Evolutionary conservation across 345 rosid genomes (phyloP).

Genomic region (Cardamine occulta): DNA sequence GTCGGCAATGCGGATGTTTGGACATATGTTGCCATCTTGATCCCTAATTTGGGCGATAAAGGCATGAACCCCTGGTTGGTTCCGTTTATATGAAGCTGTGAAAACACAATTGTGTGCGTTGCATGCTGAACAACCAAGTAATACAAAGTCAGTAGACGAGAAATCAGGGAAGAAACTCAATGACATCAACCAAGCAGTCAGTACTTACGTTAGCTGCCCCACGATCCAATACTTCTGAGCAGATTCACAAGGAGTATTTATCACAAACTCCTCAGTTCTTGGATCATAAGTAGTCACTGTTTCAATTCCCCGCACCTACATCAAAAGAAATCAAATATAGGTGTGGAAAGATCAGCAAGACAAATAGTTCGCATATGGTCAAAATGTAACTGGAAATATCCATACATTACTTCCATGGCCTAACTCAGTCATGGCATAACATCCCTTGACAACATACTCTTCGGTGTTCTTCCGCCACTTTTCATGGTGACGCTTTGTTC

Average conservation of each 20-base stretch:
- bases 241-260: slow-evolving; percentile 90
- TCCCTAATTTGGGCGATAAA: slow-evolving; percentile 86
- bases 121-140: slow-evolving; percentile 68
- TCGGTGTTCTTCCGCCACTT: slow-evolving; percentile 85
- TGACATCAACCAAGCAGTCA: slow-evolving; percentile 1
- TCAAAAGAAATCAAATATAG: background rate
- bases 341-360: background rate
- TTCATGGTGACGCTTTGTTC: slow-evolving; percentile 85
- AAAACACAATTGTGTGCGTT: slow-evolving; percentile 87
- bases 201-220: slow-evolving; percentile 81
- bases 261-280: slow-evolving; percentile 72
- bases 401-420: slow-evolving; percentile 99
- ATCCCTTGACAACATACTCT: slow-evolving; percentile 69
- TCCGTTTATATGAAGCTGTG: slow-evolving; percentile 82
- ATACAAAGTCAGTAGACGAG: slow-evolving; percentile 35
- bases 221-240: slow-evolving; percentile 98
- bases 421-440: slow-evolving; percentile 95
- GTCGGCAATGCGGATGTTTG: slow-evolving; percentile 77
- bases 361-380: background rate
- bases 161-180: background rate
- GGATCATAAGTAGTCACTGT: slow-evolving; percentile 83
- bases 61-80: slow-evolving; percentile 89
- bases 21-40: slow-evolving; percentile 70
- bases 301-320: slow-evolving; percentile 88
- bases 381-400: slow-evolving; percentile 22